Conservation (phyloP, 768 basidiomycete species). For the Mrakia blollopis region DNA sequence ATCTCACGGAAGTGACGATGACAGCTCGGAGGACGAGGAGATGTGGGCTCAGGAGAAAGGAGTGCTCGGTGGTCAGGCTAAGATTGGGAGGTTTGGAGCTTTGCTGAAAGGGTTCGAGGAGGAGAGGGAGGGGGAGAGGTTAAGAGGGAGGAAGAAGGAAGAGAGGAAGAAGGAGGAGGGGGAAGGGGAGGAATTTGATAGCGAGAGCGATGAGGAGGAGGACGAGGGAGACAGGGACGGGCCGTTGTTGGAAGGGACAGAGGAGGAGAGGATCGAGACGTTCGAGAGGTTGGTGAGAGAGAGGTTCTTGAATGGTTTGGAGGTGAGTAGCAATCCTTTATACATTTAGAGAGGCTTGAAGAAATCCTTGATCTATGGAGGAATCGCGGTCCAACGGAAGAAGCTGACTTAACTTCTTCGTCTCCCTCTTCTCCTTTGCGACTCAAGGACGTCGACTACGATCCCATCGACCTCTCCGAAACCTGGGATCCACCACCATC, state of each 20-base stretch:
- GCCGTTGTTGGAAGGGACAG: not conserved
- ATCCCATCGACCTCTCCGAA: slow-evolving; percentile 13
- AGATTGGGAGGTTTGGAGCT: slow-evolving; percentile 20
- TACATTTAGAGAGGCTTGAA: too few relatives aligned
- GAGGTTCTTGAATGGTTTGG: slow-evolving; percentile 12
- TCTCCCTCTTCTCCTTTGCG: too few relatives aligned
- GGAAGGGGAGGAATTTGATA: slow-evolving; percentile 21
- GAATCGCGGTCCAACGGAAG: too few relatives aligned
- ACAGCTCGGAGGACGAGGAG: slow-evolving; percentile 13
- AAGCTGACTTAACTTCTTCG: too few relatives aligned
- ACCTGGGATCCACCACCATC: slow-evolving; percentile 7
- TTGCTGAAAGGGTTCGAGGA: slow-evolving; percentile 24
- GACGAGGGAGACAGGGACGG: slow-evolving; percentile 1
- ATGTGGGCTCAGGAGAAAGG: slow-evolving; percentile 18
- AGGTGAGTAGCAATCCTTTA: too few relatives aligned
- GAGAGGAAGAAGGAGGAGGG: slow-evolving; percentile 16
- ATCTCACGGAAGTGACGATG: not conserved
- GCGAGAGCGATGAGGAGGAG: slow-evolving; percentile 18
- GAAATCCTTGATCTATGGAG: too few relatives aligned
- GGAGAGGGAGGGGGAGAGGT: slow-evolving; percentile 16
- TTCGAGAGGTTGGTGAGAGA: slow-evolving; percentile 7
- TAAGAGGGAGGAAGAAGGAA: slow-evolving; percentile 1
- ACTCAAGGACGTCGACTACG: slow-evolving; percentile 7
- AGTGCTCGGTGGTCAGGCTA: slow-evolving; percentile 6
- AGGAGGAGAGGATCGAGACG: slow-evolving; percentile 3